Evolutionary conservation across 192 early-diverging fungal species (phyloP), one percentile per base, ranked within the genome.

Genomic region (Backusella australiensis): DNA sequence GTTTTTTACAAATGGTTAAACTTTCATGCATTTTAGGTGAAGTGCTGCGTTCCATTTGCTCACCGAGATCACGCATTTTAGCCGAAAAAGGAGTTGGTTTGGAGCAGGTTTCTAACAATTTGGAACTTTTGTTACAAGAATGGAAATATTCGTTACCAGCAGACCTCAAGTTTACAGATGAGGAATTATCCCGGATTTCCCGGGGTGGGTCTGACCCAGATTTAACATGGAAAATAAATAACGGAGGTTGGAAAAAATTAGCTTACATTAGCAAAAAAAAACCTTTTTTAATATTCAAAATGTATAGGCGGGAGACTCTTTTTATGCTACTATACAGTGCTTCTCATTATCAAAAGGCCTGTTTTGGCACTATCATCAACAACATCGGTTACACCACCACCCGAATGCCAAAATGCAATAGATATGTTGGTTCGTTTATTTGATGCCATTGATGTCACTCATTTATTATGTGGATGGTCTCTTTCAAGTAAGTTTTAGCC

Each of bases 11-110:
- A 26, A 39, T 73, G 14, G 32, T 80, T 41, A 80, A 76, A 44
- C 41, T 80, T 12, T 80, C 79, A 15, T 46, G 63, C 17, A 80
- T 80, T 34, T 21, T 80, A 1, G 74, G 79, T 23, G 79, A 80
- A 8, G 70, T 80, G 8, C 46, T 80, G 9, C 79, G 79, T 42
- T 35, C 69, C 21, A 42, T 80, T 0, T 80, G 66, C 21, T 80
- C 79, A 46, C 74, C 79, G 4, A 56, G 75, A 32, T 70, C 79
- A 26, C 59, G 74, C 11, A 6, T 56, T 4, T 52, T 80, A 9
- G 19, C 34, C 15, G 59, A 72, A 56, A 59, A 75, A 19, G 59
- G 56, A 23, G 56, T 44, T 21, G 59, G 41, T 53, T 26, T 76
- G 8, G 75, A 75, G 32, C 56, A 49, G 11, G 65, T 76, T 29